Evolutionary conservation across 2,329 filamentous ascomycete genomes (phyloP).

Genomic region (Fusarium protoensiforme): DNA sequence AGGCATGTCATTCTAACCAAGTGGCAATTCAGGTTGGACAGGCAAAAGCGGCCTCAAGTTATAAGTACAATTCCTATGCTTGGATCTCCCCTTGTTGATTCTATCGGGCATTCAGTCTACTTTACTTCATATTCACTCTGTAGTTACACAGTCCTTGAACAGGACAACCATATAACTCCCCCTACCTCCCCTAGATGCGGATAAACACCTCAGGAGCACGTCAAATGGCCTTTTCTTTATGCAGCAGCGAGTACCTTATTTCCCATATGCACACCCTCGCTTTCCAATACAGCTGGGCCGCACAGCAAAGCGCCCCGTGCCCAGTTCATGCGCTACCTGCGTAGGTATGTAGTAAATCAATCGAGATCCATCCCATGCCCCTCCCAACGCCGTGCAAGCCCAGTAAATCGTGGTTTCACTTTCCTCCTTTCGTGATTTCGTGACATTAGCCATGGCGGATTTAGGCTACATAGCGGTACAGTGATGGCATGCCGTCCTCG

Average conservation of each 20-base stretch:
- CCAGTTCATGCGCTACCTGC: slow-evolving; percentile 10
- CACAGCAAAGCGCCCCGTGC: slow-evolving; percentile 7
- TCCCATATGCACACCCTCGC: neutral
- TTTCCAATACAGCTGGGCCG: slow-evolving; percentile 33
- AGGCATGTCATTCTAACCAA: neutral
- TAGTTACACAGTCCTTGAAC: neutral
- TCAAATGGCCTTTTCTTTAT: neutral
- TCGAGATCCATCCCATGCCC: slow-evolving; percentile 10
- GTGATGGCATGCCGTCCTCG: slow-evolving; percentile 72
- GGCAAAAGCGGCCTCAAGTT: neutral
- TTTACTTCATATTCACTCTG: neutral
- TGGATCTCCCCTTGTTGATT: neutral
- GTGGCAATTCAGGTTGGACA: neutral
- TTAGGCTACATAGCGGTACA: slow-evolving; percentile 79
- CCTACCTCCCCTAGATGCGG: neutral
- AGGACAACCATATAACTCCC: neutral
- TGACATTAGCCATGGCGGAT: slow-evolving; percentile 15
- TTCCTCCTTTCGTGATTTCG: slow-evolving; percentile 39
- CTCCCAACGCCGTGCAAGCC: slow-evolving; percentile 39
- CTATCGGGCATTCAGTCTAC: neutral
- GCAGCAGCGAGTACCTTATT: neutral
- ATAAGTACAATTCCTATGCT: neutral
- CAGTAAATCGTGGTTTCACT: slow-evolving; percentile 12
- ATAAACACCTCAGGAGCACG: neutral
- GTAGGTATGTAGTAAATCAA: slow-evolving; percentile 22